These are phyloP conservation scores for Pseudogymnoascus sp. DNA, from an alignment of 2,329 filamentous ascomycete species.

Conservation along the genomic window DNA sequence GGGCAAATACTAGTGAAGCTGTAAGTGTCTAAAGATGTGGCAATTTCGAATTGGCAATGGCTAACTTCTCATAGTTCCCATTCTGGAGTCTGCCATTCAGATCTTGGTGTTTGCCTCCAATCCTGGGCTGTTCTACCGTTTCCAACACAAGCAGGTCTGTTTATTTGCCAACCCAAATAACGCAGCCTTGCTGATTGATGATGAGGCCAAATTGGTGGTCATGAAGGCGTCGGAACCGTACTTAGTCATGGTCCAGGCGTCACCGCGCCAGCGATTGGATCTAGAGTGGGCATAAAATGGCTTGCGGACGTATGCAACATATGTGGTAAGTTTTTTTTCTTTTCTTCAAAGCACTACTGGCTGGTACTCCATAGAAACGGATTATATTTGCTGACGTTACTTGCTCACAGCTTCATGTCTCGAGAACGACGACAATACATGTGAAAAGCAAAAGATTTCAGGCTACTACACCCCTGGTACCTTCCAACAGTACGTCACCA, in stretches of 20 bases:
- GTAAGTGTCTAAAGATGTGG: too few relatives aligned
- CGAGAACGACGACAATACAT: constrained; percentile 55
- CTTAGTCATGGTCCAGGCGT: constrained; percentile 57
- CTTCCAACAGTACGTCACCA: constrained; percentile 63
- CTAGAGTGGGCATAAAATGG: constrained; percentile 64
- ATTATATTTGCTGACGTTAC: too few relatives aligned
- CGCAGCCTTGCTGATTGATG: too few relatives aligned
- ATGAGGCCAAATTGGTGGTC: constrained; percentile 56
- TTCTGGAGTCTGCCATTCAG: constrained; percentile 58
- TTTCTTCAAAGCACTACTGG: too few relatives aligned
- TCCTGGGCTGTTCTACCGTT: constrained; percentile 22
- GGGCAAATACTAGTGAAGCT: too few relatives aligned
- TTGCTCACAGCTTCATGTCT: constrained; percentile 30
- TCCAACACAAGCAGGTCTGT: neutral
- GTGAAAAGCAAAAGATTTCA: constrained; percentile 52
- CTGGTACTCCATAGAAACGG: constrained; percentile 29
- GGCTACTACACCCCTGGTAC: constrained; percentile 65
- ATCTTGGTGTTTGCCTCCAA: constrained; percentile 50
- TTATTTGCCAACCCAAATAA: too few relatives aligned
- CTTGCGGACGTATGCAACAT: constrained; percentile 46
- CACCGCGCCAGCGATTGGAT: constrained; percentile 48
- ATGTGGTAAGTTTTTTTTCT: constrained; percentile 29
- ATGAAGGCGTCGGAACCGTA: constrained; percentile 60
- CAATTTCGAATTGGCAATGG: too few relatives aligned
- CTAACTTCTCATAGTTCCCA: constrained; percentile 29